Conservation (phyloP, 1,284 basidiomycete species). For the Moniliophthora roreri region DNA sequence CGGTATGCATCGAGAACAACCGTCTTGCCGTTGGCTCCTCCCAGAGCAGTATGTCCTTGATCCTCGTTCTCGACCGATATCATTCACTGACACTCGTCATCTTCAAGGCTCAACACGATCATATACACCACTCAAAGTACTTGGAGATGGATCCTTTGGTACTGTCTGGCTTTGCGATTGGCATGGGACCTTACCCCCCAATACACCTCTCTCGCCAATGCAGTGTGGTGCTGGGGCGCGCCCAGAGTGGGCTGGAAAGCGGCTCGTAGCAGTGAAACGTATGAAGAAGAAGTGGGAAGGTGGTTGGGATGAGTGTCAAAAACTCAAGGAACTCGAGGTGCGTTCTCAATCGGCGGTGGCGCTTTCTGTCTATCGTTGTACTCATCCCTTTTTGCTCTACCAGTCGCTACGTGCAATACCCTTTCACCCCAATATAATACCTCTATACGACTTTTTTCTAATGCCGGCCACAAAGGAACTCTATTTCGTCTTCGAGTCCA, state of each 20-base stretch:
- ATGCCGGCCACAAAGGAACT: conserved; percentile 92
- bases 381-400: conserved; percentile 17
- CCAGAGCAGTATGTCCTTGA: conserved; percentile 54
- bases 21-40: conserved; percentile 70
- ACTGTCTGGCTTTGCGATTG: conserved; percentile 99
- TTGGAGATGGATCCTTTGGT: conserved; percentile 96
- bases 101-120: conserved; percentile 35
- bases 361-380: conserved; percentile 16
- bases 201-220: conserved; percentile 87
- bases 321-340: conserved; percentile 95
- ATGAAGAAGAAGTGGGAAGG: conserved; percentile 99
- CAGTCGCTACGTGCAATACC: conserved; percentile 94
- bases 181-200: conserved; percentile 92
- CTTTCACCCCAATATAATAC: conserved; percentile 96
- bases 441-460: conserved; percentile 98
- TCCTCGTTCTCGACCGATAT: conserved; percentile 12
- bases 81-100: conserved; percentile 9
- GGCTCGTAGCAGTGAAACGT: conserved; percentile 95
- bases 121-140: conserved; percentile 33
- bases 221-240: conserved; percentile 86
- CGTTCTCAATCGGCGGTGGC: conserved; percentile 23
- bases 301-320: conserved; percentile 96
- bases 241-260: conserved; percentile 93
- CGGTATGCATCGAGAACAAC: conserved; percentile 66
- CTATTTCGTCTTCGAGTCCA: conserved; percentile 99